Evolutionary conservation across 768 basidiomycete genomes (phyloP).

Genomic region (Crassisporium funariophilum): DNA sequence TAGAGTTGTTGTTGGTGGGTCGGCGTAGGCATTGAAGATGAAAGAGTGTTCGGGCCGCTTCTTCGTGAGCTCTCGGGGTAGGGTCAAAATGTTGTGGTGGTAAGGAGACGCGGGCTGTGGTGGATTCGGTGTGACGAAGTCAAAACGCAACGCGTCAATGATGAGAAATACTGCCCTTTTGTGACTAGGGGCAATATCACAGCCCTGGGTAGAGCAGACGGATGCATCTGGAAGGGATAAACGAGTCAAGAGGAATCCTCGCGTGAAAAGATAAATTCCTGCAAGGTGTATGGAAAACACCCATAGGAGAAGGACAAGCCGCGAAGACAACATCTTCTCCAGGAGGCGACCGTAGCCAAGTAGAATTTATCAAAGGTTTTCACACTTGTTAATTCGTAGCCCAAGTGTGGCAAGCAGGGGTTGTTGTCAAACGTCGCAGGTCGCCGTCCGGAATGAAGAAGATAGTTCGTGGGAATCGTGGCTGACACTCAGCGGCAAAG

Average conservation of each 20-base stretch:
- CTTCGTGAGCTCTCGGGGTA: slow-evolving; percentile 73
- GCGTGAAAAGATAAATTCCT: slow-evolving; percentile 87
- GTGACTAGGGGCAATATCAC: slow-evolving; percentile 66
- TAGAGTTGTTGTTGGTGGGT: slow-evolving; percentile 93
- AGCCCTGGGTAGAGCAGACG: slow-evolving; percentile 38
- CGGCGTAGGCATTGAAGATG: slow-evolving; percentile 86
- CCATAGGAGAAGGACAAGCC: slow-evolving; percentile 45
- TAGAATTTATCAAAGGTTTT: not conserved
- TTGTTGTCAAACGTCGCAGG: too few species aligned
- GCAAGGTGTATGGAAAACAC: slow-evolving; percentile 68
- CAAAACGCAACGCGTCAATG: slow-evolving; percentile 92
- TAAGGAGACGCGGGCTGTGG: slow-evolving; percentile 61
- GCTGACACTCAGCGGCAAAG: too few species aligned
- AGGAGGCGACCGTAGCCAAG: too few species aligned
- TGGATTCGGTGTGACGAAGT: slow-evolving; percentile 81
- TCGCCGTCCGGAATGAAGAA: too few species aligned
- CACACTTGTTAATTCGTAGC: slow-evolving; percentile 5
- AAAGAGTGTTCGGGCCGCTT: slow-evolving; percentile 72
- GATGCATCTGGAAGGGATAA: slow-evolving; percentile 65
- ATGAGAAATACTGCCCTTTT: slow-evolving; percentile 81
- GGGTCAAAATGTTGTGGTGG: slow-evolving; percentile 81
- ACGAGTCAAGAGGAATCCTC: slow-evolving; percentile 87
- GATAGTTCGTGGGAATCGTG: too few species aligned
- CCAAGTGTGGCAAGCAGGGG: too few species aligned
- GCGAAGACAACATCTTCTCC: slow-evolving; percentile 4